Percentiles rank a stretch among this genome's conserved stretches.
Conservation (phyloP, 495 filamentous ascomycete species). For the Lentithecium fluviatile region DNA sequence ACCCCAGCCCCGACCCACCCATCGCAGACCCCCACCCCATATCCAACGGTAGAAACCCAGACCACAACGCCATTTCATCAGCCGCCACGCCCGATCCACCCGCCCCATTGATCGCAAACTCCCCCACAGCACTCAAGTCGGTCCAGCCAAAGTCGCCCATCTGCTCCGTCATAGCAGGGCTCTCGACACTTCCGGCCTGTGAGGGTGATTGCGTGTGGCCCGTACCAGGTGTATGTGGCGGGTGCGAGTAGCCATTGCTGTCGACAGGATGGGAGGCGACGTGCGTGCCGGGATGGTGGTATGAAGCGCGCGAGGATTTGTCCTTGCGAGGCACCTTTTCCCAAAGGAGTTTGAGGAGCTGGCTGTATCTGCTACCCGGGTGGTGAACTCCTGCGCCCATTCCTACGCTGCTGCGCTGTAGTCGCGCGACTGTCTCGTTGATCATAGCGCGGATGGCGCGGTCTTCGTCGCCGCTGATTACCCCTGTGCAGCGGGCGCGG, state of each 20-base stretch:
- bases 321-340: conserved; percentile 44
- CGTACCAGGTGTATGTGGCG: background rate
- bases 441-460: conserved; percentile 54
- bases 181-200: conserved; percentile 21
- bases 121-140: conserved; percentile 56
- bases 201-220: conserved; percentile 28
- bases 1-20: conserved; percentile 17
- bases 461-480: conserved; percentile 54
- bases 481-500: conserved; percentile 58
- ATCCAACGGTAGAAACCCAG: conserved; percentile 31
- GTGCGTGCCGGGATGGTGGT: conserved; percentile 40
- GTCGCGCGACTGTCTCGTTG: conserved; percentile 50
- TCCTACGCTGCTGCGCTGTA: conserved; percentile 55
- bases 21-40: conserved; percentile 21
- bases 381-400: conserved; percentile 45
- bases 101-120: conserved; percentile 48
- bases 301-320: conserved; percentile 30
- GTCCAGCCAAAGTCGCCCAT: conserved; percentile 59
- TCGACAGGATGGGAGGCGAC: conserved; percentile 49
- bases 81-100: background rate
- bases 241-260: conserved; percentile 13
- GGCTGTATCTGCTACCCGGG: conserved; percentile 55
- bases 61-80: conserved; percentile 28
- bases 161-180: conserved; percentile 39
- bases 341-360: conserved; percentile 57